Base-by-base conservation (phyloP, 495 filamentous ascomycete genomes). In the Xylaria curta region DNA sequence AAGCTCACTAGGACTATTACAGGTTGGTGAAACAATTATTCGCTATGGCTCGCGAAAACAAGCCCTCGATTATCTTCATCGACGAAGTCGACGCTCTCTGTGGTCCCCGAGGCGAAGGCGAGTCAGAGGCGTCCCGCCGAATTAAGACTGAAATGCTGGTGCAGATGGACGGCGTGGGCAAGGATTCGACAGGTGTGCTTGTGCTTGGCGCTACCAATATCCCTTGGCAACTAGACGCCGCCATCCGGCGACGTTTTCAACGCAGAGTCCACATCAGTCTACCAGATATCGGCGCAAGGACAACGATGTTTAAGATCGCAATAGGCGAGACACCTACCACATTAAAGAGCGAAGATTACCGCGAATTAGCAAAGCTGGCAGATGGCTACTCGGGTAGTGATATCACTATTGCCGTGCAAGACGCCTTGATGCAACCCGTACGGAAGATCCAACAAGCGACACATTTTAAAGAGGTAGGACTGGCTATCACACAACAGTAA, bases 101-200 rank as follows among this genome's bases (percentile, higher is more conserved):
- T 77, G 96, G 97, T 2, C 95, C 96, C 3, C 89, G 96, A 75
- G 97, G 97, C 71, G 96, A 99, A 86, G 96, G 96, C 77, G 96
- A 99, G 83, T 97, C 93, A 1, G 96, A 99, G 86, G 96, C 96
- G 2, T 97, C 94, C 33, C 89, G 96, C 66, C 91, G 96, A 75
- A 98, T 99, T 83, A 99, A 99, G 80, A 99, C 96, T 19, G 96
- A 99, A 80, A 89, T 99, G 80, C 88, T 99, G 24, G 97, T 99
- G 17, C 96, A 99, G 79, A 99, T 99, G 96, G 96, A 99, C 76
- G 96, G 96, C 81, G 96, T 99, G 4, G 97, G 97, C 53, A 94
- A 94, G 51, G 96, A 98, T 82, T 93, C 90, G 66, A 94, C 91
- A 76, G 97, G 95, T 49, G 95, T 99, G 12, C 85, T 99, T 44